A percentile compares a stretch with the other conserved stretches of the same genome.
These are phyloP conservation scores for Cryptococcus sp. DNA, from an alignment of 1,284 basidiomycete species.

Conservation along the genomic window DNA sequence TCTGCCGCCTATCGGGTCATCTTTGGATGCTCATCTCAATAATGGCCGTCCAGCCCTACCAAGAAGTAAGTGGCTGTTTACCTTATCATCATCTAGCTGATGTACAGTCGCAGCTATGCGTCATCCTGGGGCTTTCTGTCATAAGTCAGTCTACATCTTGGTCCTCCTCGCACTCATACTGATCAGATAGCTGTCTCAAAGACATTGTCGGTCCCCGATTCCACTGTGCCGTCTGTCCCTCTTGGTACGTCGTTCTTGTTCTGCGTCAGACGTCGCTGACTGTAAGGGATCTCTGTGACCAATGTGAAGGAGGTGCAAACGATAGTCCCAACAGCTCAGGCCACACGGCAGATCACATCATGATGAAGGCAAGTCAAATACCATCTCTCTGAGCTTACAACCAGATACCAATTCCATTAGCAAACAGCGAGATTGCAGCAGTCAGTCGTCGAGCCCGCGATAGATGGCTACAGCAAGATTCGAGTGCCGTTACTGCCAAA, in stretches of 20 bases:
- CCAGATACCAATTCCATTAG: slow-evolving; percentile 77
- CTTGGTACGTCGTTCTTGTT: slow-evolving; percentile 30
- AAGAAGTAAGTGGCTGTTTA: too few species aligned
- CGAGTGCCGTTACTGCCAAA: slow-evolving; percentile 47
- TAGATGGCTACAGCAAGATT: slow-evolving; percentile 72
- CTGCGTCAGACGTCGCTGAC: neutral
- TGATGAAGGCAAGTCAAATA: slow-evolving; percentile 68
- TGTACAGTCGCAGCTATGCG: slow-evolving; percentile 16
- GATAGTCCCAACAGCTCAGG: slow-evolving; percentile 20
- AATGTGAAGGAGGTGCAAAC: slow-evolving; percentile 74
- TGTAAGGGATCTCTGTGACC: slow-evolving; percentile 63
- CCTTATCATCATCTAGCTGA: too few species aligned
- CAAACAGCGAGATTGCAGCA: slow-evolving; percentile 64
- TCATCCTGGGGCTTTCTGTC: slow-evolving; percentile 49
- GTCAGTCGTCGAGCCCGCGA: slow-evolving; percentile 68
- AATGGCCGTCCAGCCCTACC: too few species aligned
- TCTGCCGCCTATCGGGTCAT: slow-evolving; percentile 18
- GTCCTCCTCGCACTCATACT: slow-evolving; percentile 1
- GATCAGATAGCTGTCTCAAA: slow-evolving; percentile 63
- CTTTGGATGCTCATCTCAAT: neutral
- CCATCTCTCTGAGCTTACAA: slow-evolving; percentile 1
- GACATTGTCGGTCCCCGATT: slow-evolving; percentile 85
- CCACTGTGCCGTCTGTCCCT: slow-evolving; percentile 77
- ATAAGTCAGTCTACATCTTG: slow-evolving; percentile 58
- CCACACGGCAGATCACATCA: slow-evolving; percentile 60